Conservation (phyloP, 148 eudicot genomes). For the Talinum fruticosum region DNA sequence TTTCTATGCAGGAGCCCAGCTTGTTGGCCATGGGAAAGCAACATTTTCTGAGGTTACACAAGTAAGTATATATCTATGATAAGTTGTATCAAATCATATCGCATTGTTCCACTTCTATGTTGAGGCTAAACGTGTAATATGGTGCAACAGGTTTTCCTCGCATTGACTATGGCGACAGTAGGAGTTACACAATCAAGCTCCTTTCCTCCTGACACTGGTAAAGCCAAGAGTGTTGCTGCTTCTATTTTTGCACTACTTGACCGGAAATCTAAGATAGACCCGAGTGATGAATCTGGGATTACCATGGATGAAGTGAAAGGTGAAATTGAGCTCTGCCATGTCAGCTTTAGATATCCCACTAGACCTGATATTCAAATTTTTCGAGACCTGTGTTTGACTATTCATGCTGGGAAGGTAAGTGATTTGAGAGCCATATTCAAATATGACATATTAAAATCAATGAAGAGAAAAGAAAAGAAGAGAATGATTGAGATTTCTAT, state of each 20-base stretch:
- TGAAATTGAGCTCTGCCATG: background rate
- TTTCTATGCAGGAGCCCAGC: slow-evolving; percentile 56
- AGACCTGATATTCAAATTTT: background rate
- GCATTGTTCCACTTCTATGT: background rate
- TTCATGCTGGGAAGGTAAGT: background rate
- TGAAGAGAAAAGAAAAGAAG: background rate
- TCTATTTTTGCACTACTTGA: slow-evolving; percentile 51
- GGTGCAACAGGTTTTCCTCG: slow-evolving; percentile 46
- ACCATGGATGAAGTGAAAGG: slow-evolving; percentile 11
- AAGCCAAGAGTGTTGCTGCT: slow-evolving; percentile 44
- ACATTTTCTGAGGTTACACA: slow-evolving; percentile 41
- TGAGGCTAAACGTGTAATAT: too few relatives aligned
- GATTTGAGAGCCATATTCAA: too few relatives aligned
- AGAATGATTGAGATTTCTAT: background rate
- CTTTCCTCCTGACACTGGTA: slow-evolving; percentile 37
- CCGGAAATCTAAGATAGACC: slow-evolving; percentile 47
- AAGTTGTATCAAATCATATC: background rate
- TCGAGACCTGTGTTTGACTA: background rate
- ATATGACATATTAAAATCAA: background rate
- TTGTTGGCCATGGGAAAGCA: slow-evolving; percentile 43
- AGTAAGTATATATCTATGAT: slow-evolving; percentile 24
- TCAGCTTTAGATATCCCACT: background rate
- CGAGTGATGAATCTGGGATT: slow-evolving; percentile 49
- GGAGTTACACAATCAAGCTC: slow-evolving; percentile 40
- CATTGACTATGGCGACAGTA: slow-evolving; percentile 46